Base-by-base conservation (phyloP, 2,329 filamentous ascomycete species). In the Trichoderma lentiforme region DNA sequence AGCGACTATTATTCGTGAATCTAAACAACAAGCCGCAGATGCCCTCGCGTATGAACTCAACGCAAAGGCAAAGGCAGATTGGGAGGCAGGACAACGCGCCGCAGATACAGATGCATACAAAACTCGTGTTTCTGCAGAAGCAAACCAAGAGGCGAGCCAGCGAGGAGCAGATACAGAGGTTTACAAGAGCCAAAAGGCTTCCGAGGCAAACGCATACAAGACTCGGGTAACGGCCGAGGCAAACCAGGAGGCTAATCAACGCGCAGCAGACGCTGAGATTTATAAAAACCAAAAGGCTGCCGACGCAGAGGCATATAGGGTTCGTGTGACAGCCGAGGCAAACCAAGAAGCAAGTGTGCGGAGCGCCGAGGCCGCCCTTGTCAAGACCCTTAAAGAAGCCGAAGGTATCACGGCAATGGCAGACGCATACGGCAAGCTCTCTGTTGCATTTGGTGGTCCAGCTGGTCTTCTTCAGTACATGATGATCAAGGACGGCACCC, bases 401-500 rank as follows among this genome's bases (percentile, higher is more conserved):
- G 91, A 94, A 77, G 94, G 91, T 83, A 83, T 95, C 43, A 81
- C 84, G 0, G 92, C 93, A 76, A 93, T 94, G 89, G 93, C 93
- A 1, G 90, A 91, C 70, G 93, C 92, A n/a, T 97, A 96, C 81
- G 86, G 85, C 74, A 89, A 91, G 76, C 86, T 97, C 78, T 86
- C 91, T 3, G 81, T 86, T 1, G 93, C 93, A 0, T 90, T 97
- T 60, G 93, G 93, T 73, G 93, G 94, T 0, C 92, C 94, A 2
- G 87, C 90, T 43, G 92, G 92, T 34, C 86, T 97, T 72, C 85
- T 97, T 76, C 91, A 95, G 80, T 95, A 92, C 85, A 87, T 95
- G 82, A 97, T 97, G 94, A 90, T 97, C 78, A 91, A 95, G 83
- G 91, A 91, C 81, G 91, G 91, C 76, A 93, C 91, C 0, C 95